phyloP scores from a whole-genome alignment of 2,329 filamentous ascomycete genomes.

The Aspergillus ochraceus region DNA sequence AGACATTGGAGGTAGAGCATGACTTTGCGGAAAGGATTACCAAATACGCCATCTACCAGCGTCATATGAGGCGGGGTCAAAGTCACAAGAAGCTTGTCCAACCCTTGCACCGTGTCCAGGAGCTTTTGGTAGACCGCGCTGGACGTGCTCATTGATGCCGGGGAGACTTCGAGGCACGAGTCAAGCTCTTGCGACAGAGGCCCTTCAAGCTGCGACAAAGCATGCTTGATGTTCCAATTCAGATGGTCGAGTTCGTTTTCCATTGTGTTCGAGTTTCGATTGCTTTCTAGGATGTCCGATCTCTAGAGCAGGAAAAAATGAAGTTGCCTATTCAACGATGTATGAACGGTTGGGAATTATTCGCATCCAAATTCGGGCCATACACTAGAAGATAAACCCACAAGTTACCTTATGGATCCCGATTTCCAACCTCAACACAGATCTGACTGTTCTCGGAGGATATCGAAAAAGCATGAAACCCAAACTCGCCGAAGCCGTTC shows the following conservation, averaged over 20 bases:
- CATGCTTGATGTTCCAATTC: neutral
- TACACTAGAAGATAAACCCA: neutral
- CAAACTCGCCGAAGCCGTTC: neutral
- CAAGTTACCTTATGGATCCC: neutral
- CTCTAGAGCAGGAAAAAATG: too few species aligned
- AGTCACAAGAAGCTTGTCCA: neutral
- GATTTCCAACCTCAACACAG: neutral
- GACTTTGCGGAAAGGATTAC: neutral
- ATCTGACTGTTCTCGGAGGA: neutral
- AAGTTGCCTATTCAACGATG: neutral
- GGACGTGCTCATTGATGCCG: neutral
- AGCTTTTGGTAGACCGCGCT: neutral
- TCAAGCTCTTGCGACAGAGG: neutral
- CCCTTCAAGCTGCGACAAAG: neutral
- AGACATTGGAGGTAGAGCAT: neutral
- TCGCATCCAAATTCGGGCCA: neutral
- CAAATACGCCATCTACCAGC: neutral
- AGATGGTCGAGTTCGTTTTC: neutral
- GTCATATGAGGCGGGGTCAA: neutral
- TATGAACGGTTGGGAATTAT: neutral
- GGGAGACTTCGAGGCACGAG: neutral
- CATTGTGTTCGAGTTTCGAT: neutral
- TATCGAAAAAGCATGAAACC: neutral
- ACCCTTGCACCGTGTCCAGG: neutral
- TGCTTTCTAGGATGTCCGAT: neutral